Percentiles rank a stretch among this genome's conserved stretches.
Evolutionary conservation across 2,329 filamentous ascomycete species (phyloP).

Genomic region (Cladobotryum mycophilum): DNA sequence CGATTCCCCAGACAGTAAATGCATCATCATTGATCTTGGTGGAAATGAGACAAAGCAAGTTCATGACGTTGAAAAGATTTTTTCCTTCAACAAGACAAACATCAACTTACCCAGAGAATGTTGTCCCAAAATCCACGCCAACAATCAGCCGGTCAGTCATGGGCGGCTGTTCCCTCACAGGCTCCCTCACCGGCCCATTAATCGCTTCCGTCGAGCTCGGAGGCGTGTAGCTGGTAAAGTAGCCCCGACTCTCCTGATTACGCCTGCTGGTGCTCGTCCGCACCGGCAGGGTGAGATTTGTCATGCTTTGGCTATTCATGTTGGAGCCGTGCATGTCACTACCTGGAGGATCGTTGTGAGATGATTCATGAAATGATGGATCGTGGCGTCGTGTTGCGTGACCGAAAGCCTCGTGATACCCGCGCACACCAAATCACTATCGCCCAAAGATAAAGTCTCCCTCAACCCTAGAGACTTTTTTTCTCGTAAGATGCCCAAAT

Average conservation of each 20-base stretch:
- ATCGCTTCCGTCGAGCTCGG: constrained; percentile 56
- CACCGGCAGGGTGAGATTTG: constrained; percentile 48
- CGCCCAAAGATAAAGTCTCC: no score
- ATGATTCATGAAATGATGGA: no score
- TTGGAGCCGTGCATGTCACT: constrained; percentile 1
- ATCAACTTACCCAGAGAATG: constrained; percentile 60
- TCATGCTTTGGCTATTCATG: constrained; percentile 22
- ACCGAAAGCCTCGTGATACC: background rate
- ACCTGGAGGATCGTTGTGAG: background rate
- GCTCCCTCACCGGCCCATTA: constrained; percentile 54
- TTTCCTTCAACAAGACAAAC: background rate
- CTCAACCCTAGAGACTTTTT: no score
- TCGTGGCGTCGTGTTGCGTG: no score
- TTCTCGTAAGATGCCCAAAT: no score
- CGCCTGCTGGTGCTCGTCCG: constrained; percentile 40
- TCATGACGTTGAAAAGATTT: background rate
- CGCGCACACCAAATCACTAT: background rate
- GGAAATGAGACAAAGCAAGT: background rate
- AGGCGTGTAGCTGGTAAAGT: constrained; percentile 50
- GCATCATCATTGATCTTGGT: background rate
- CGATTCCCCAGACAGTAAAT: no score
- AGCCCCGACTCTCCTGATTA: constrained; percentile 50
- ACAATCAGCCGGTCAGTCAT: constrained; percentile 63
- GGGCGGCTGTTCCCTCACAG: constrained; percentile 44
- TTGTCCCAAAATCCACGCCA: constrained; percentile 79